Percentiles rank a stretch among this genome's conserved stretches.
Conservation (phyloP, 805 yeast genomes). For the Barnettozyma vustinii region DNA sequence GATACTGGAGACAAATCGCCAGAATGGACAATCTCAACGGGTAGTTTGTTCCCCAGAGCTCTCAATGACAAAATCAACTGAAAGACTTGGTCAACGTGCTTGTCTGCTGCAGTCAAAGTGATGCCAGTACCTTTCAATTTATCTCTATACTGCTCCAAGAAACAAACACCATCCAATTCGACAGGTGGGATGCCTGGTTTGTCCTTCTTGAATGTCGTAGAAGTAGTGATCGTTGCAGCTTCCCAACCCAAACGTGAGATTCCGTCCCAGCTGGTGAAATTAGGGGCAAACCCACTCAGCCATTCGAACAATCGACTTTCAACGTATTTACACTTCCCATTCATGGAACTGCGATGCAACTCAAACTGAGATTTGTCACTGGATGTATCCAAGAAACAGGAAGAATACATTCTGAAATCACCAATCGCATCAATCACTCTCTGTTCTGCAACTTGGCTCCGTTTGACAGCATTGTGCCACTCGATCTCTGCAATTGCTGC, state of each 20-base stretch:
- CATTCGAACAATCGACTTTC: background rate
- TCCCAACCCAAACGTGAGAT: background rate
- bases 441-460: background rate
- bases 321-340: background rate
- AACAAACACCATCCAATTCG: conserved; percentile 16
- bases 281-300: background rate
- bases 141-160: conserved; percentile 21
- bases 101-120: conserved; percentile 27
- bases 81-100: conserved; percentile 24
- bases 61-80: conserved; percentile 36
- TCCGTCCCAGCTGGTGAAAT: background rate
- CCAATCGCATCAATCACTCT: background rate
- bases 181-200: background rate
- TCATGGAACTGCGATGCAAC: background rate
- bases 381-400: background rate
- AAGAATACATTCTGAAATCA: background rate
- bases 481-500: background rate
- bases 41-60: conserved; percentile 30
- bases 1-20: conserved; percentile 29
- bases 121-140: conserved; percentile 32
- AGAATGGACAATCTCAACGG: conserved; percentile 36
- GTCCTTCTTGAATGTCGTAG: background rate
- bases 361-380: background rate
- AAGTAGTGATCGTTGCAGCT: background rate
- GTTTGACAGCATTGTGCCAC: background rate